These are phyloP conservation scores for Boletus subparvulus DNA, from an alignment of 768 basidiomycete species.

Conservation along the genomic window DNA sequence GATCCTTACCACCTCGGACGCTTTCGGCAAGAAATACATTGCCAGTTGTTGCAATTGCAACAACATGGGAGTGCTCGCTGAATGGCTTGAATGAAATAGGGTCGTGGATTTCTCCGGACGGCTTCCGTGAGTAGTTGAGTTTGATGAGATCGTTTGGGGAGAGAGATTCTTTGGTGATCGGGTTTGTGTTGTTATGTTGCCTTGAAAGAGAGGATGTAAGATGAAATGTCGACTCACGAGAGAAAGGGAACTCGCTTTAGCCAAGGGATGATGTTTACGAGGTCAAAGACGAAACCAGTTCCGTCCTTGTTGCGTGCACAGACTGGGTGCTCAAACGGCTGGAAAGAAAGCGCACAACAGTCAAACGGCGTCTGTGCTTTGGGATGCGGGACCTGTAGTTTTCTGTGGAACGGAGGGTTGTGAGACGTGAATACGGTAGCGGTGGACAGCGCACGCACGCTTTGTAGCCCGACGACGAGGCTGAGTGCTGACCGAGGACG, in stretches of 20 bases:
- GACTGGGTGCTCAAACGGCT: constrained; percentile 87
- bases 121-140: constrained; percentile 81
- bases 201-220: constrained; percentile 38
- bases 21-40: constrained; percentile 95
- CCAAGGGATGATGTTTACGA: constrained; percentile 93
- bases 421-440: constrained; percentile 3
- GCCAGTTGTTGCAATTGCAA: constrained; percentile 84
- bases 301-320: constrained; percentile 82
- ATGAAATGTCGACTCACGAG: constrained; percentile 2
- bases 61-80: constrained; percentile 93
- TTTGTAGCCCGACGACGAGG: constrained; percentile 74
- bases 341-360: constrained; percentile 88
- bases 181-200: constrained; percentile 79
- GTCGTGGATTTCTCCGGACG: constrained; percentile 87
- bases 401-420: constrained; percentile 40
- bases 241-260: constrained; percentile 61
- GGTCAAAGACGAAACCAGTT: constrained; percentile 79
- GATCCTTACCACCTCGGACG: constrained; percentile 78
- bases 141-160: constrained; percentile 70
- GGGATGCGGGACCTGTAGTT: constrained; percentile 64
- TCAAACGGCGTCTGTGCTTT: constrained; percentile 77
- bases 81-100: constrained; percentile 98
- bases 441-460: constrained; percentile 43
- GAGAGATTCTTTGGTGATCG: constrained; percentile 72
- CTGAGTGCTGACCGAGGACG: constrained; percentile 75